Conservation (phyloP, 371 early-diverging fungal genomes). For the Circinella minor region DNA sequence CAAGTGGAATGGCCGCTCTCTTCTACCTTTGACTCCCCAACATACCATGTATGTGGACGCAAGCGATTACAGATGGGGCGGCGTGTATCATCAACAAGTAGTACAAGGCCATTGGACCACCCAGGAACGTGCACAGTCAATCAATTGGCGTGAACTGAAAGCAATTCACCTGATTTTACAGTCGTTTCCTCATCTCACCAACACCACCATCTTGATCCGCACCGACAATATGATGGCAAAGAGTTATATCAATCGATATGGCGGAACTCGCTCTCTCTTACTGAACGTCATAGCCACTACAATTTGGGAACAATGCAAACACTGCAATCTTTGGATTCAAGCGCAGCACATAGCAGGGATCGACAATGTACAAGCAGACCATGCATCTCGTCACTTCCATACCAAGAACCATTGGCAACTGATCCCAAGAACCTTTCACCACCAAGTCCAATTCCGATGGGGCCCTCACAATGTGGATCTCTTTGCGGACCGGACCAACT, state of each 20-base stretch:
- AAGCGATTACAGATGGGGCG: conserved; percentile 27
- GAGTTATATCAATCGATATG: conserved; percentile 35
- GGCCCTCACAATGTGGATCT: conserved; percentile 27
- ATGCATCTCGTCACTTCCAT: too few relatives aligned
- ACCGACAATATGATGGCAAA: conserved; percentile 35
- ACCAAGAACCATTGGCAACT: too few relatives aligned
- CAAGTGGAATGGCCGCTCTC: conserved; percentile 21
- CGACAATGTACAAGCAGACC: too few relatives aligned
- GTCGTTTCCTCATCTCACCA: conserved; percentile 13
- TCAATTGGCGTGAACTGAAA: conserved; percentile 34
- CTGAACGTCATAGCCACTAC: conserved; percentile 24
- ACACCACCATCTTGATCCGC: conserved; percentile 23
- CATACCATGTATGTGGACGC: conserved; percentile 26
- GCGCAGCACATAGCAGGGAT: too few relatives aligned
- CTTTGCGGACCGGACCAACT: conserved; percentile 26
- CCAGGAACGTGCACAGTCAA: conserved; percentile 7
- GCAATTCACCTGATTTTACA: conserved; percentile 18
- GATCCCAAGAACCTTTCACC: neutral
- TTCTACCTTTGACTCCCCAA: conserved; percentile 3
- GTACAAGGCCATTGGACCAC: conserved; percentile 4
- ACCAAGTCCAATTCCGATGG: neutral
- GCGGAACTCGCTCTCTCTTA: conserved; percentile 25
- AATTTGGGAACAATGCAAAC: conserved; percentile 27
- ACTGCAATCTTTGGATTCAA: conserved; percentile 19
- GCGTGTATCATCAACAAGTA: neutral